Percentiles rank a stretch among this genome's conserved stretches.
Evolutionary conservation across 2,329 filamentous ascomycete species (phyloP).

Genomic region (Emericellopsis atlantica): DNA sequence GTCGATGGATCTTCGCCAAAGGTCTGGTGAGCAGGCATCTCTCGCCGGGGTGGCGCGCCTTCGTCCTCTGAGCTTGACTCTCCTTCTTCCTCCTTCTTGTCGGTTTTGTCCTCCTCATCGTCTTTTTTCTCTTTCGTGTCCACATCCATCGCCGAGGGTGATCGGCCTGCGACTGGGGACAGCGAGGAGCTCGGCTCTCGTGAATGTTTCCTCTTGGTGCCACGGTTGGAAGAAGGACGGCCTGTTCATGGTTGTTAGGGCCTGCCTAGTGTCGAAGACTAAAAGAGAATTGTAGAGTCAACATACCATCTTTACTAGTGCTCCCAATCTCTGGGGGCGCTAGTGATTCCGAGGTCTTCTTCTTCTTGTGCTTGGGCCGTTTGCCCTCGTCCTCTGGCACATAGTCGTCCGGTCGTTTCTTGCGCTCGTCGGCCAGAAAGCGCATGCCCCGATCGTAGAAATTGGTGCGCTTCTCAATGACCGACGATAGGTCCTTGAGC

Average conservation of each 20-base stretch:
- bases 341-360: conserved; percentile 54
- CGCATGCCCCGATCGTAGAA: conserved; percentile 65
- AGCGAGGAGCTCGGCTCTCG: conserved; percentile 46
- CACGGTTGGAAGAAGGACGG: conserved; percentile 39
- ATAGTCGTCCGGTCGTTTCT: conserved; percentile 45
- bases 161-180: conserved; percentile 38
- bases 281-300: background rate
- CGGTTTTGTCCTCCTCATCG: conserved; percentile 12
- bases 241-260: conserved; percentile 19
- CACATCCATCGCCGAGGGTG: conserved; percentile 44
- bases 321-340: conserved; percentile 37
- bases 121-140: conserved; percentile 37
- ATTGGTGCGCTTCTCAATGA: conserved; percentile 53
- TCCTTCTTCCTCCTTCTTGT: conserved; percentile 25
- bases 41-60: conserved; percentile 46
- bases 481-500: conserved; percentile 50
- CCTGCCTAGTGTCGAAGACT: background rate
- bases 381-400: conserved; percentile 36
- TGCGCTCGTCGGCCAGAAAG: conserved; percentile 51
- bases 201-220: conserved; percentile 36
- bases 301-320: conserved; percentile 10
- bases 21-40: conserved; percentile 67
- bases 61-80: conserved; percentile 46
- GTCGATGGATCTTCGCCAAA: conserved; percentile 87
- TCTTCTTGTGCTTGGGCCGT: conserved; percentile 63